Evolutionary conservation across 108 stramenopile species (phyloP).

Genomic region (Bacterosira constricta): DNA sequence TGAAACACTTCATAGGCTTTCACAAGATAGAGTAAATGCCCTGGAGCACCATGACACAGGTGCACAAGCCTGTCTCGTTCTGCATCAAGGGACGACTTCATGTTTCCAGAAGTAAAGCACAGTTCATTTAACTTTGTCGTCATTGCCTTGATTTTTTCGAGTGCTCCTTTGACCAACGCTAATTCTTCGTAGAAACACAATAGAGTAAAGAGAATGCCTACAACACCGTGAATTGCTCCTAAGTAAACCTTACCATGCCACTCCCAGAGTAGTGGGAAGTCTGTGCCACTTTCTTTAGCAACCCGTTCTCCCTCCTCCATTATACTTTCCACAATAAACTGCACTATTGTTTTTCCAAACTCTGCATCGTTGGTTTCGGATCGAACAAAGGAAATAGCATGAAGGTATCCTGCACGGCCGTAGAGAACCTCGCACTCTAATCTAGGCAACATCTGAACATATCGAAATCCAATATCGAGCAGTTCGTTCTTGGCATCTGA

Average conservation of each 20-base stretch:
- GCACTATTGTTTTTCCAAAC: conserved; percentile 38
- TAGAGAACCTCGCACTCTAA: conserved; percentile 58
- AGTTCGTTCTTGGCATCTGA: not conserved
- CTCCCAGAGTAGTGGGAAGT: conserved; percentile 53
- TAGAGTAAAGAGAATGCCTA: conserved; percentile 66
- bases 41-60: conserved; percentile 79
- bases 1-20: conserved; percentile 61
- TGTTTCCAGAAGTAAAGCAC: conserved; percentile 60
- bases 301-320: conserved; percentile 40
- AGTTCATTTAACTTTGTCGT: conserved; percentile 30
- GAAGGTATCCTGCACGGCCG: conserved; percentile 61
- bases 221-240: conserved; percentile 77
- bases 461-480: not conserved
- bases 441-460: not conserved
- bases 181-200: conserved; percentile 49
- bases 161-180: conserved; percentile 23
- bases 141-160: conserved; percentile 45
- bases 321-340: conserved; percentile 22
- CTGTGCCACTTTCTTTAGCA: conserved; percentile 14
- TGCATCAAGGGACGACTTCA: conserved; percentile 26
- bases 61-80: conserved; percentile 54
- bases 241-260: conserved; percentile 70
- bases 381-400: conserved; percentile 51
- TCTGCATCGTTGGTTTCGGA: conserved; percentile 7
- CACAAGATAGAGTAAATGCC: conserved; percentile 59